Evolutionary conservation across 2,329 filamentous ascomycete species (phyloP), one percentile per base, ranked within the genome.

Genomic region (Fusarium metavorans): DNA sequence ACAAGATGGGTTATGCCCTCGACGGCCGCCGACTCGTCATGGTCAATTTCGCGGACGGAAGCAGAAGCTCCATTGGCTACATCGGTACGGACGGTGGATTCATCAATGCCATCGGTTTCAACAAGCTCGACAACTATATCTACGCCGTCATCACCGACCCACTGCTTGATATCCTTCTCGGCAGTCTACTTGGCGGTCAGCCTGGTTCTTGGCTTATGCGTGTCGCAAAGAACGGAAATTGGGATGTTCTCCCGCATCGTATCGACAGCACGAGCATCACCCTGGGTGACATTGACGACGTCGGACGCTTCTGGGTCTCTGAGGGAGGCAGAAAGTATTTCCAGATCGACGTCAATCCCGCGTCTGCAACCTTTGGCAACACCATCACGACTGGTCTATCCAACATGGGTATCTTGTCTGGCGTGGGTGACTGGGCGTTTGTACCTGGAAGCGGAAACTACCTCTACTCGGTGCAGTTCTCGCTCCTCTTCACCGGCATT

Each of bases 61-160:
- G 8, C 0, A 52, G 63, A 8, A 64, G 48, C 1, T 3, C 35
- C 6, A 20, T 52, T n/a, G 48, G 45, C 4, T 50, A 16, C 1
- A 32, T n/a, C 5, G 41, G 77, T 3, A 73, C 73, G 0, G 62
- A 63, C 0, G 70, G 70, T 5, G 67, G 73, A 0, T 4, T 16
- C 4, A 61, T 77, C 23, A 74, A 72, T 1, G 73, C 68, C 18
- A 69, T 77, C 5, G 77, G 77, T 0, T 78, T 78, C 50, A 78
- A 78, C 9, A 58, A 37, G 6, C 23, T 72, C 0, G 77, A 78
- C 18, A 71, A 70, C 18, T 78, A 77, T 39, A 74, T 78, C 20
- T 78, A 78, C 8, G 77, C 72, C 7, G 65, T 78, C 1, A 41
- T 57, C 0, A 41, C 59, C 2, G 56, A 41, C 0, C 20, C 48